phyloP scores from a whole-genome alignment of 768 basidiomycete species.

The Pleurotus cornucopiae region DNA sequence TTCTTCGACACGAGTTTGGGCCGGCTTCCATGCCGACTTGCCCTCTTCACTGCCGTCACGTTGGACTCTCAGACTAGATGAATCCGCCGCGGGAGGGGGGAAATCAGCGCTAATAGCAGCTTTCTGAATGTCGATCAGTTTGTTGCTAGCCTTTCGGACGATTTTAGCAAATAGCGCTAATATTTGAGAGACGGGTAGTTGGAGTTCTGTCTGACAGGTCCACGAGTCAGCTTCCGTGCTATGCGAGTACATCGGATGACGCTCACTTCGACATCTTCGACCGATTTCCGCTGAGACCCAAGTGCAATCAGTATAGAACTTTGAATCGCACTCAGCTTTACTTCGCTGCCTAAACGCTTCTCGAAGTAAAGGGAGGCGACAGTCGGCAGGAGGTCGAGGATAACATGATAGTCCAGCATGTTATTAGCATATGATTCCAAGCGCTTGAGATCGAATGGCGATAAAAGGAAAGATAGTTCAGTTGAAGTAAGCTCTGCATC shows the following conservation, averaged over 20 bases:
- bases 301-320: constrained; percentile 87
- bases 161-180: constrained; percentile 91
- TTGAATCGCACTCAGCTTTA: constrained; percentile 82
- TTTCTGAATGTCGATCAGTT: constrained; percentile 75
- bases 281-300: constrained; percentile 82
- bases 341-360: constrained; percentile 57
- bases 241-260: neutral
- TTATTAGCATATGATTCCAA: constrained; percentile 95
- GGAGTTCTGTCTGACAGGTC: constrained; percentile 61
- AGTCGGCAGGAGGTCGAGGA: constrained; percentile 85
- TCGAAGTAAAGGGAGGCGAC: constrained; percentile 86
- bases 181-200: constrained; percentile 79
- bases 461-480: constrained; percentile 57
- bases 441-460: constrained; percentile 94
- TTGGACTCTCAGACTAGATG: constrained; percentile 11
- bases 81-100: constrained; percentile 33
- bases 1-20: constrained; percentile 46
- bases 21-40: constrained; percentile 36
- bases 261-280: constrained; percentile 83
- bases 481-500: constrained; percentile 28
- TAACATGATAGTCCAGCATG: constrained; percentile 94
- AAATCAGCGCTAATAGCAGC: constrained; percentile 66
- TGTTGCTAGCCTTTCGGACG: constrained; percentile 77
- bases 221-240: neutral
- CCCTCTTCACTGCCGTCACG: constrained; percentile 15